phyloP scores from a whole-genome alignment of 1,139 yeast species.

The Suhomyces bribrorum region DNA sequence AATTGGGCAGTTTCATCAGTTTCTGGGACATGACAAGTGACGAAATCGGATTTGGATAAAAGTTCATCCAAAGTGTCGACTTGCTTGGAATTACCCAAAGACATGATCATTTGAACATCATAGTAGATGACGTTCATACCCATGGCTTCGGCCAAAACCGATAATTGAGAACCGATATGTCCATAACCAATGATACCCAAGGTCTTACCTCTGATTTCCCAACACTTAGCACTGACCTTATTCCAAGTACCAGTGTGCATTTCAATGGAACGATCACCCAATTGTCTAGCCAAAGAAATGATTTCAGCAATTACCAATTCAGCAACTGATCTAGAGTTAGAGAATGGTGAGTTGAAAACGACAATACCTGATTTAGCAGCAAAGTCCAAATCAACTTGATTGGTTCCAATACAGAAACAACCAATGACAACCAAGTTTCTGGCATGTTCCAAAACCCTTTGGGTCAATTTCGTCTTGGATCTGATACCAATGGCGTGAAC shows the following conservation, averaged over 20 bases:
- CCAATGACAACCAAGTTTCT: constrained; percentile 89
- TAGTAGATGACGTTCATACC: constrained; percentile 97
- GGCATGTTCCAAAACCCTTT: constrained; percentile 77
- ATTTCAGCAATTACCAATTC: constrained; percentile 96
- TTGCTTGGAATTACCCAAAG: constrained; percentile 96
- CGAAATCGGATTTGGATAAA: constrained; percentile 79
- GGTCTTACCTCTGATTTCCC: constrained; percentile 99
- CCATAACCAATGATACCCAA: constrained; percentile 97
- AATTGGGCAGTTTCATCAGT: constrained; percentile 88
- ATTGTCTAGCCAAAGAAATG: constrained; percentile 90
- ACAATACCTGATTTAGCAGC: constrained; percentile 96
- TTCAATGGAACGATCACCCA: constrained; percentile 96
- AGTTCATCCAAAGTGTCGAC: constrained; percentile 83
- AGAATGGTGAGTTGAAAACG: constrained; percentile 97
- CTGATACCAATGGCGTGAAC: constrained; percentile 98
- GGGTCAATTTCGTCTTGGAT: constrained; percentile 89
- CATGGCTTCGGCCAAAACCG: constrained; percentile 95
- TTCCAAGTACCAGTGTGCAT: constrained; percentile 98
- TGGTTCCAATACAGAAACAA: constrained; percentile 98
- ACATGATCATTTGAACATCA: constrained; percentile 91
- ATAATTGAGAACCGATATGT: constrained; percentile 95
- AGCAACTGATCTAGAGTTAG: constrained; percentile 98
- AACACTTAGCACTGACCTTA: constrained; percentile 90
- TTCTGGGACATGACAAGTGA: constrained; percentile 93
- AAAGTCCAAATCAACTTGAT: constrained; percentile 89